These are phyloP conservation scores for Colletotrichum sansevieriae DNA, from an alignment of 2,329 filamentous ascomycete species.

Conservation along the genomic window DNA sequence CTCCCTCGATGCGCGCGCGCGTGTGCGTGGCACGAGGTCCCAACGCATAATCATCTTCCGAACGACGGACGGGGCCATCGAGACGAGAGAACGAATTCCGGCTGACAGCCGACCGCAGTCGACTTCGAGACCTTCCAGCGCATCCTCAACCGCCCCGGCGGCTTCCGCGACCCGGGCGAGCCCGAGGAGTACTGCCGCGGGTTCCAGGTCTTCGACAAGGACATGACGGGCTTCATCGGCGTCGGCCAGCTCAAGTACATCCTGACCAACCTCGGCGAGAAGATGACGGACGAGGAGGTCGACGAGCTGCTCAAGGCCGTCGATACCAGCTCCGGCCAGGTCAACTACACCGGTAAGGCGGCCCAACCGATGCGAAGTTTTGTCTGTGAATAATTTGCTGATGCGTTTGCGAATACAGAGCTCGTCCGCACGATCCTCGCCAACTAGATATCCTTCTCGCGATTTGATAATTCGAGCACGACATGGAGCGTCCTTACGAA, in stretches of 20 bases:
- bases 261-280: constrained; percentile 97
- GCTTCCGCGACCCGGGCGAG: constrained; percentile 98
- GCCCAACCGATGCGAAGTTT: not conserved
- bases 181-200: constrained; percentile 98
- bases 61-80: no score
- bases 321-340: constrained; percentile 94
- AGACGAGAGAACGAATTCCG: no score
- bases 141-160: constrained; percentile 95
- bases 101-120: constrained; percentile 67
- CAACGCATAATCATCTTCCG: not conserved
- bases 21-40: not conserved
- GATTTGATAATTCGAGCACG: not conserved
- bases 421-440: constrained; percentile 89
- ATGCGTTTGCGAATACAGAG: constrained; percentile 60
- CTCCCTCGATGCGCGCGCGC: no score
- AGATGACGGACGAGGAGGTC: constrained; percentile 99
- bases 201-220: constrained; percentile 99
- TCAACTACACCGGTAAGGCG: constrained; percentile 91
- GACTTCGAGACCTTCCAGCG: constrained; percentile 98
- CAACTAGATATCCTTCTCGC: constrained; percentile 66
- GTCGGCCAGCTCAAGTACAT: constrained; percentile 99
- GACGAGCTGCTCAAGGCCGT: constrained; percentile 99
- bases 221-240: constrained; percentile 97
- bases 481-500: constrained; percentile 25
- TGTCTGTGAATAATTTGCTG: not conserved